phyloP scores from a whole-genome alignment of 2,329 filamentous ascomycete genomes.

The Penicillium sp. region DNA sequence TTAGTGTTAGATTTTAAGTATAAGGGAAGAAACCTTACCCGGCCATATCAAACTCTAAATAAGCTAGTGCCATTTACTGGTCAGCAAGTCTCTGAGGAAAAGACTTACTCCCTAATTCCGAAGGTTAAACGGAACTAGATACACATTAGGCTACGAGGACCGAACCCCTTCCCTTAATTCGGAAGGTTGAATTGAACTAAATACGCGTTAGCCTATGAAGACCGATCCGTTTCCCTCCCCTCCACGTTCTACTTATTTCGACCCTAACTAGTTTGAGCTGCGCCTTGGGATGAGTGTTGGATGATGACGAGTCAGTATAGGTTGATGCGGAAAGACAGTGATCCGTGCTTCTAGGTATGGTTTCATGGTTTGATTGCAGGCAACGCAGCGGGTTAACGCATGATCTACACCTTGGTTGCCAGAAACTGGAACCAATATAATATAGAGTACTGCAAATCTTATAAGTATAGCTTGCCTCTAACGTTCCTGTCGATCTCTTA shows the following conservation, averaged over 20 bases:
- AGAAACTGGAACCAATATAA: neutral
- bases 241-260: neutral
- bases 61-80: neutral
- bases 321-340: neutral
- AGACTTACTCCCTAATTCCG: neutral
- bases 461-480: neutral
- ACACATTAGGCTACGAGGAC: neutral
- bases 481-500: neutral
- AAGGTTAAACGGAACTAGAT: no score
- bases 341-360: neutral
- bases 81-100: neutral
- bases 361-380: slow-evolving; percentile 1
- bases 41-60: neutral
- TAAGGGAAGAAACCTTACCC: slow-evolving; percentile 3
- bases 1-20: neutral
- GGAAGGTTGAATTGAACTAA: neutral
- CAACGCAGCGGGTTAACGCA: neutral
- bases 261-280: neutral
- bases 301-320: neutral
- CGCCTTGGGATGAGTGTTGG: neutral
- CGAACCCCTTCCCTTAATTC: neutral
- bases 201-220: neutral
- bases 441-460: neutral
- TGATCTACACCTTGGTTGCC: neutral
- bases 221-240: neutral